Evolutionary conservation across 75 land plant genomes (phyloP).

Genomic region (Gnetum montanum): DNA sequence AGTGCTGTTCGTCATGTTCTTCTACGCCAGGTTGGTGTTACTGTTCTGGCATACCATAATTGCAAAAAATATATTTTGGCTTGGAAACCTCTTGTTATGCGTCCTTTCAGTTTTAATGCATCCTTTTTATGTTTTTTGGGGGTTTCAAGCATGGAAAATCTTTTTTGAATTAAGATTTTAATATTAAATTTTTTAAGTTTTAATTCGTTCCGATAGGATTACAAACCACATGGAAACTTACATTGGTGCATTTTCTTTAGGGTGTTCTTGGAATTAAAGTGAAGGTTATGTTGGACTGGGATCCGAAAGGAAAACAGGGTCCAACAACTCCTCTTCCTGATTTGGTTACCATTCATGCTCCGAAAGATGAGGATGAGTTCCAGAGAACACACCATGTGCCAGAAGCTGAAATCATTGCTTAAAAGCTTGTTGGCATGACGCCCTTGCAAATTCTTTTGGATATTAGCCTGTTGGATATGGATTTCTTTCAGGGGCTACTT

Average conservation of each 20-base stretch:
- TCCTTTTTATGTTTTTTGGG: background rate
- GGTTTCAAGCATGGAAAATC: background rate
- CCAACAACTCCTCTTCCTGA: constrained; percentile 25
- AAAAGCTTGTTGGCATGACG: background rate
- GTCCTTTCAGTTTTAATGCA: too few species aligned
- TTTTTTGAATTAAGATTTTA: background rate
- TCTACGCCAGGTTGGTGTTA: constrained; percentile 18
- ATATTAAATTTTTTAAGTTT: background rate
- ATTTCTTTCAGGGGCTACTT: too few species aligned
- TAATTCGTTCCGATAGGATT: background rate
- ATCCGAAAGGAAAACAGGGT: constrained; percentile 30
- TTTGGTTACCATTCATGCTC: constrained; percentile 21
- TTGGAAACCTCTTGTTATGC: too few species aligned
- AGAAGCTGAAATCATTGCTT: constrained; percentile 1
- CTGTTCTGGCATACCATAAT: too few species aligned
- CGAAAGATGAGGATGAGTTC: constrained; percentile 26
- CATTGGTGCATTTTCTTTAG: background rate
- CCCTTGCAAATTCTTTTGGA: too few species aligned
- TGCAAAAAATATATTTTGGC: too few species aligned
- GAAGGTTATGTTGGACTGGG: constrained; percentile 36
- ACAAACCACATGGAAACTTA: background rate
- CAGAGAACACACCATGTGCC: background rate
- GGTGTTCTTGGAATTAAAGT: constrained; percentile 33
- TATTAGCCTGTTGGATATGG: too few species aligned
- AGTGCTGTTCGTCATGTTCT: constrained; percentile 31